Evolutionary conservation across 1,284 basidiomycete genomes (phyloP), one percentile per base, ranked within the genome.

Genomic region (Heimioporus retisporus): DNA sequence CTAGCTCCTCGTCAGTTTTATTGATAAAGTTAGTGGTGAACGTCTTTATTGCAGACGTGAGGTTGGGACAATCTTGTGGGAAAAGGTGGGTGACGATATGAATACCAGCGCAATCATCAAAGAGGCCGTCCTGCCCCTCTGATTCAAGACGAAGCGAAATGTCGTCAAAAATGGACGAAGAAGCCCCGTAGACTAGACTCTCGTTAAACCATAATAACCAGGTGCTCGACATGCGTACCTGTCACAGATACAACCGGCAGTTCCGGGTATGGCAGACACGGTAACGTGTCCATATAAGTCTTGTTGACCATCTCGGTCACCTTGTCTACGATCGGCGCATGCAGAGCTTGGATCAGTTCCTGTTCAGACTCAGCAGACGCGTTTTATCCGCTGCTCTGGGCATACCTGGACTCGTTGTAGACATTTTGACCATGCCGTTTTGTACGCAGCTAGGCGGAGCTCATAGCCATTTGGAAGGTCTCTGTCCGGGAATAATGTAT

Each of bases 11-110:
- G 18, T 75, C 70, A 2, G 73, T 73, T 53, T 73, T 77, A 4
- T 85, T 81, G 1, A 88, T 76, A 68, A 93, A 89, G 0, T 87
- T 84, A 3, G 80, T 73, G 10, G 93, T 83, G 11, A 93, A 75
- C 0, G 81, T 73, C 66, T 85, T 90, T 85, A 93, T 90, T 35
- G 84, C 81, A 14, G 81, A 78, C 43, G 80, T 75, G 23, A 92
- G 65, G 62, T 83, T 93, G 0, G 80, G 68, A 65, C 88, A 90
- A 59, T 93, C 90, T 21, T 82, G 79, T 4, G 90, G 86, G 68
- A 86, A 83, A 14, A 93, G 75, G 71, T 88, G 88, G 1, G 82
- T 78, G n/a, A 85, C 80, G 16, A 81, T 72, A 51, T 79, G 75
- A 42, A 58, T 60, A 19, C 70, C 69, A 4, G 50, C 63, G 40